Percentiles rank a stretch among this genome's conserved stretches.
These are phyloP conservation scores for Nitzschia inconspicua DNA, from an alignment of 108 stramenopile genomes.

Conservation along the genomic window DNA sequence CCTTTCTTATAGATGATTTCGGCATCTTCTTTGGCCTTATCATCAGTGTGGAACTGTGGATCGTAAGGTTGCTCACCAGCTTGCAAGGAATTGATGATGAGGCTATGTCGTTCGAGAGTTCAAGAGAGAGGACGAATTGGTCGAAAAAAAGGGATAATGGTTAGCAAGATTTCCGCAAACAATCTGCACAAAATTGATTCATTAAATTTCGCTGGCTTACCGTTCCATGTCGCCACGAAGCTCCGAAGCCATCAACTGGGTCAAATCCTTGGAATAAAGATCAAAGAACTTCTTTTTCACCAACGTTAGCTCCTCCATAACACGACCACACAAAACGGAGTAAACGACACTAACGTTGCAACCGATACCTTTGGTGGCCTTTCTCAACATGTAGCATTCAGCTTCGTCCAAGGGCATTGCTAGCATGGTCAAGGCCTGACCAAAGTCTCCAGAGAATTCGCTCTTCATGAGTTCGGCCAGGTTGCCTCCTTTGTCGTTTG, in stretches of 20 bases:
- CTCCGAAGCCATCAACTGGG: conserved; percentile 42
- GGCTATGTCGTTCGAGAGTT: conserved; percentile 8
- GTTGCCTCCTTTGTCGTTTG: no score
- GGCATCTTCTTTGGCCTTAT: conserved; percentile 65
- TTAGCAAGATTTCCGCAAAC: background rate
- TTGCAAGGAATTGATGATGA: conserved; percentile 52
- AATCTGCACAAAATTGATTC: background rate
- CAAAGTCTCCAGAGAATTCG: conserved; percentile 62
- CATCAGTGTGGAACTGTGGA: conserved; percentile 55
- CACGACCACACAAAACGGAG: conserved; percentile 55
- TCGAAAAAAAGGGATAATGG: no score
- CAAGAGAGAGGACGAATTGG: conserved; percentile 4
- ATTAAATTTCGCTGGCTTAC: background rate
- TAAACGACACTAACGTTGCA: conserved; percentile 49
- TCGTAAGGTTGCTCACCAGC: conserved; percentile 62
- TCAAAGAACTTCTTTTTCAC: conserved; percentile 68
- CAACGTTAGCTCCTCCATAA: conserved; percentile 58
- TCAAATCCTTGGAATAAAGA: conserved; percentile 66
- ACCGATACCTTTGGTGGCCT: conserved; percentile 59
- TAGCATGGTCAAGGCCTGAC: conserved; percentile 38
- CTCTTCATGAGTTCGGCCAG: conserved; percentile 59
- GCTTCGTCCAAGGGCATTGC: conserved; percentile 53
- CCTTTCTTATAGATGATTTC: conserved; percentile 50
- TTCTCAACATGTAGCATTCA: conserved; percentile 60
- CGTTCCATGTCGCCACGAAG: conserved; percentile 55